Evolutionary conservation across 2,329 filamentous ascomycete genomes (phyloP), one percentile per base, ranked within the genome.

Genomic region (Penicillium sp.): DNA sequence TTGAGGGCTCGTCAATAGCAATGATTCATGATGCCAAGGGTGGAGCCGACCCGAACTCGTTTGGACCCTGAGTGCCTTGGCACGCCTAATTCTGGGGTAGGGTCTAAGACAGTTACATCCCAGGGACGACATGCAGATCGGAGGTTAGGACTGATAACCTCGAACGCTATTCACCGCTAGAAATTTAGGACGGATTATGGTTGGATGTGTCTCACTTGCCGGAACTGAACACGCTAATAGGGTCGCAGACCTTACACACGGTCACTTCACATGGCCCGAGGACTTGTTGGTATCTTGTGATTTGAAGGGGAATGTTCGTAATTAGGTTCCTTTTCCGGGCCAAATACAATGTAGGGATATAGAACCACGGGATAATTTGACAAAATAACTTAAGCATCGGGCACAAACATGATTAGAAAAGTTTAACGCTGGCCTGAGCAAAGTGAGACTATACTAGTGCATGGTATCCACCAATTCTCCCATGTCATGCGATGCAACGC

Each of bases 81-180:
- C 39, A 43, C 37, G 33, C 51, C 39, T 25, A 33, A 44, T 52
- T 58, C 54, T 50, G 63, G 50, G 58, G 50, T 52, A 57, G 44
- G 45, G 25, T 35, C 21, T 62, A 53, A 64, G 62, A 65, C 62
- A 66, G 61, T 66, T 67, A 63, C 62, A 68, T 68, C 39, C 50
- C 50, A 51, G 51, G 35, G n/a, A 45, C 33, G 16, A 35, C 44
- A 6, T 26, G 31, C 26, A 27, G 25, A 42, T 43, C 25, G 21
- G 27, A n/a, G 31, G 29, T 29, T 46, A 49, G 11, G 44, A 19
- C 13, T 11, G 29, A 45, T 48, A 29, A n/a, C 1, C 26, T 5
- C 42, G 39, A 37, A 23, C 31, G n/a, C 23, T 42, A 11, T 23
- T 55, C 44, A 57, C 42, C 55, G 31, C 50, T 51, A 50, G 39